Conservation (phyloP, 2,329 filamentous ascomycete species). For the Curvularia lunata region DNA sequence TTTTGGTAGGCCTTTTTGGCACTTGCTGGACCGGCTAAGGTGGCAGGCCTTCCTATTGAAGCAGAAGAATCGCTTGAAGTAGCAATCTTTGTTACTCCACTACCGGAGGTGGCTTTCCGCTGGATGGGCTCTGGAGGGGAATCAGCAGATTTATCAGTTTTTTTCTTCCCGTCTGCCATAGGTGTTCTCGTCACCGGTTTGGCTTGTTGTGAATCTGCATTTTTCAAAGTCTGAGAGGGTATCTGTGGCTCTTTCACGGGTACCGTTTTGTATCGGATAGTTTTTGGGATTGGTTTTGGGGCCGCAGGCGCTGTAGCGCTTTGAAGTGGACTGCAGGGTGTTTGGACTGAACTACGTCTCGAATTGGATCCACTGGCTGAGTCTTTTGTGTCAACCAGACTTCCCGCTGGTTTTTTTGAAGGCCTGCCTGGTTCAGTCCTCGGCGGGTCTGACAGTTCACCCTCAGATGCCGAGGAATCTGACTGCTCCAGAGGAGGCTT, state of each 20-base stretch:
- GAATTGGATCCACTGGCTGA: background rate
- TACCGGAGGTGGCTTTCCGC: background rate
- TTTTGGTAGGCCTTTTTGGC: slow-evolving; percentile 4
- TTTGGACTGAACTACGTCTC: background rate
- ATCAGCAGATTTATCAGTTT: background rate
- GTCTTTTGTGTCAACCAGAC: background rate
- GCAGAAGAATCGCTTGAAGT: background rate
- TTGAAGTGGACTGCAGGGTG: background rate
- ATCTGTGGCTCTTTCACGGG: background rate
- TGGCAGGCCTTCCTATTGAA: background rate
- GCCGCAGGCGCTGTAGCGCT: background rate
- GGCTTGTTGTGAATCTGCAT: background rate
- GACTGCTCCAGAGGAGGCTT: slow-evolving; percentile 27
- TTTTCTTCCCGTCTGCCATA: background rate
- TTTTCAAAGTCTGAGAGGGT: background rate
- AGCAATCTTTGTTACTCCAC: background rate
- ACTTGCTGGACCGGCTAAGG: background rate
- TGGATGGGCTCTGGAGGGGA: background rate
- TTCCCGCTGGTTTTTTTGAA: slow-evolving; percentile 4
- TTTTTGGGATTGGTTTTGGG: background rate
- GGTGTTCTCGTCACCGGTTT: background rate
- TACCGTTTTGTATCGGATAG: background rate
- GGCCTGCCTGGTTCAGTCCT: slow-evolving; percentile 10
- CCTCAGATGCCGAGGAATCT: slow-evolving; percentile 21
- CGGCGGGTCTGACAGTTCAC: slow-evolving; percentile 11